Base-by-base conservation (phyloP, 1,284 basidiomycete genomes). In the Amylostereum areolatum region DNA sequence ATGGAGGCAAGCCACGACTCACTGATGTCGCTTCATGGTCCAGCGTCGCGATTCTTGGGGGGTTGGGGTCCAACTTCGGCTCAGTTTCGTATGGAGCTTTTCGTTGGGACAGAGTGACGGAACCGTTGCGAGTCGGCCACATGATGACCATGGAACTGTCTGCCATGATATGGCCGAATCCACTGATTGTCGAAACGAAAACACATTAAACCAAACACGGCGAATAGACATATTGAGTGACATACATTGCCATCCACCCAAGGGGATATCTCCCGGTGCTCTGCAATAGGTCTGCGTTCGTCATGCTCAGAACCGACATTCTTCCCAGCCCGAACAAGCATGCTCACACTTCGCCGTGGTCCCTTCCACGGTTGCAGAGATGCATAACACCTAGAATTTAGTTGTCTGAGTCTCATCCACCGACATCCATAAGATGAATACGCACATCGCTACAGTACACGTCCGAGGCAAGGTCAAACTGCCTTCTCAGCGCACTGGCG, bases 71-170 rank as follows among this genome's bases (percentile, higher is more conserved):
- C n/a, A 71, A 63, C 31, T 54, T 65, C 8, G 74, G 75, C 59
- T 63, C 57, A 5, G 59, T 56, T 42, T 71, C 58, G 2, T 50
- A 56, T 5, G 61, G 48, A 0, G 73, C 66, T 42, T 55, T 52
- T 5, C 74, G 65, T 55, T 76, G 74, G 31, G 70, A 72, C 45
- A 75, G 59, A 28, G 71, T 73, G 46, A 73, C 61, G 2, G 59
- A 60, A 5, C 72, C 72, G 52, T 72, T 65, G 5, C 62, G 56
- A 55, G 72, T 74, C 18, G 71, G 65, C 74, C 74, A 77, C 48
- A 69, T 64, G 36, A 77, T 70, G 51, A 75, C 65, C 67, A 75
- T 68, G 2, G 68, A 66, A 1, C 65, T 62, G 51, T 63, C 56
- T n/a, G 63, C 56, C 70, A 72, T 71, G 24, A 54, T 51, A 0